A percentile compares a stretch with the other conserved stretches of the same genome.
phyloP scores from a whole-genome alignment of 441 rosid genomes.

The Populus hybrid region DNA sequence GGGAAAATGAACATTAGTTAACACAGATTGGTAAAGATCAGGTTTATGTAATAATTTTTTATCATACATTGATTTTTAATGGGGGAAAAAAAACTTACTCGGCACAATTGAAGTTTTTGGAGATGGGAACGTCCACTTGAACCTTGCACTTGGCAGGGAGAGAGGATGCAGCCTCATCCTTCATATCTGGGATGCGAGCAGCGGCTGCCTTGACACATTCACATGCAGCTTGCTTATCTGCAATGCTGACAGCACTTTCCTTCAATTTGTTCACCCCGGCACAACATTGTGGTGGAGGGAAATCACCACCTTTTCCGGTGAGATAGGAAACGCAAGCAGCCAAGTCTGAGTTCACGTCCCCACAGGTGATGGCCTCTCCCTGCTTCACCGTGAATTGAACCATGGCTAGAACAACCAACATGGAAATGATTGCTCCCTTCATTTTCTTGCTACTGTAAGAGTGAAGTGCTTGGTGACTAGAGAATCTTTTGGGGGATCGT shows the following conservation, averaged over 20 bases:
- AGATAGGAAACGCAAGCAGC: slow-evolving; percentile 30
- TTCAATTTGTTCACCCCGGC: slow-evolving; percentile 26
- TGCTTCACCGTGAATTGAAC: slow-evolving; percentile 21
- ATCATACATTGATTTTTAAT: too few relatives aligned
- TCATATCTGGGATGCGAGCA: slow-evolving; percentile 16
- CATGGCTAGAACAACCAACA: slow-evolving; percentile 18
- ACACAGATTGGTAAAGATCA: too few relatives aligned
- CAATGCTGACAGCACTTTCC: slow-evolving; percentile 24
- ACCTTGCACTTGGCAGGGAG: slow-evolving; percentile 38
- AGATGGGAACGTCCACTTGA: slow-evolving; percentile 30
- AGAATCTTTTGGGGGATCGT: too few relatives aligned
- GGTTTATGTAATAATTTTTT: too few relatives aligned
- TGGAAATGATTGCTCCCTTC: slow-evolving; percentile 19
- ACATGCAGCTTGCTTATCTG: slow-evolving; percentile 30
- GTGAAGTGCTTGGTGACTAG: too few relatives aligned
- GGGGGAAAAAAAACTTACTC: slow-evolving; percentile 11
- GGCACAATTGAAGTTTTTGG: slow-evolving; percentile 25
- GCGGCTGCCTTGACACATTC: slow-evolving; percentile 33
- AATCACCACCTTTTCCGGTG: not conserved
- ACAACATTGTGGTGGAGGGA: slow-evolving; percentile 31
- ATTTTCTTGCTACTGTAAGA: slow-evolving; percentile 7
- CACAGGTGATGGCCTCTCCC: slow-evolving; percentile 23
- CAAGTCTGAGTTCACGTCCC: slow-evolving; percentile 21
- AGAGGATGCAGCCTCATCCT: slow-evolving; percentile 29
- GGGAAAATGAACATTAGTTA: too few relatives aligned